Percentiles rank a stretch among this genome's conserved stretches.
Evolutionary conservation across 2,329 filamentous ascomycete genomes (phyloP).

Genomic region (Aureobasidium mangrovei): DNA sequence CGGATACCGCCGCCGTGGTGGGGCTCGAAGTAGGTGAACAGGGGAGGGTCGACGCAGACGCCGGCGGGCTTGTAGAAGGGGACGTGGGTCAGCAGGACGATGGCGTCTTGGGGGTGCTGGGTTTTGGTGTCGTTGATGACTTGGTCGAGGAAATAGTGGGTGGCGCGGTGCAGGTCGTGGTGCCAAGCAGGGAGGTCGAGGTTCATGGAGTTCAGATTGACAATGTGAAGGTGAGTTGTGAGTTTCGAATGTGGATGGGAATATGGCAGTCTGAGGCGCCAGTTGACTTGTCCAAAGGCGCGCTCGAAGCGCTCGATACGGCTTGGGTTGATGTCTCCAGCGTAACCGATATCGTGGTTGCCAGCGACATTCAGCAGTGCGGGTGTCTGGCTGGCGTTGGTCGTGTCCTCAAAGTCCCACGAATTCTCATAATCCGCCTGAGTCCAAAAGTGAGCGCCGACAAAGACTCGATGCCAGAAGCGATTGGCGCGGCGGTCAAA

Average conservation of each 20-base stretch:
- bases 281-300: constrained; percentile 80
- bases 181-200: constrained; percentile 74
- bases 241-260: constrained; percentile 34
- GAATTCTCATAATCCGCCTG: neutral
- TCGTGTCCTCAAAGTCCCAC: constrained; percentile 1
- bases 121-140: neutral
- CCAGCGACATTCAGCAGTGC: constrained; percentile 78
- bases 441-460: constrained; percentile 30
- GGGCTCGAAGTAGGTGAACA: constrained; percentile 66
- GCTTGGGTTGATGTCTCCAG: constrained; percentile 73
- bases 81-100: constrained; percentile 82
- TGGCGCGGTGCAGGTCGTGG: constrained; percentile 59
- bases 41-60: constrained; percentile 74
- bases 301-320: constrained; percentile 74
- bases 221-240: constrained; percentile 63
- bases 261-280: constrained; percentile 32
- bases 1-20: constrained; percentile 61
- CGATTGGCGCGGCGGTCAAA: constrained; percentile 64
- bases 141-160: constrained; percentile 44
- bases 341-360: constrained; percentile 95
- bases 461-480: constrained; percentile 76
- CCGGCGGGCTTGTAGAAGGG: constrained; percentile 78
- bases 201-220: constrained; percentile 89
- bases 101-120: constrained; percentile 48
- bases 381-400: neutral